Evolutionary conservation across 228 moss, liverwort and hornwort genomes (phyloP).

Genomic region (Sphagnum fallax): DNA sequence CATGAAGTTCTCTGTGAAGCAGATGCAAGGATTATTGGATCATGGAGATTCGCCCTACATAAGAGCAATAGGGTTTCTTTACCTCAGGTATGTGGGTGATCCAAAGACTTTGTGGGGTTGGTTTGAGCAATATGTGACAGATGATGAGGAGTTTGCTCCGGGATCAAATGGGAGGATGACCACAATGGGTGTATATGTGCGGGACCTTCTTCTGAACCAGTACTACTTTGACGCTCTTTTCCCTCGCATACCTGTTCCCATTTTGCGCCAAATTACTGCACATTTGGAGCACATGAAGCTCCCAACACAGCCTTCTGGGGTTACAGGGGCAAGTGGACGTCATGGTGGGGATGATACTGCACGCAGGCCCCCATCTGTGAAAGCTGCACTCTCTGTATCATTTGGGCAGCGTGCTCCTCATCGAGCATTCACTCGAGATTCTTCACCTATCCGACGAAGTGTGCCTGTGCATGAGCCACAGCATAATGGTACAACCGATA

Average conservation of each 20-base stretch:
- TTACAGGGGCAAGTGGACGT: slow-evolving; percentile 68
- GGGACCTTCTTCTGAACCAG: slow-evolving; percentile 90
- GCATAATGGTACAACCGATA: slow-evolving; percentile 9
- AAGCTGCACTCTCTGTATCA: slow-evolving; percentile 92
- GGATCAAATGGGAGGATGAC: slow-evolving; percentile 77
- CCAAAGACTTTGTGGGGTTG: slow-evolving; percentile 92
- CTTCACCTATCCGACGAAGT: slow-evolving; percentile 82
- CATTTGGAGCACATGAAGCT: slow-evolving; percentile 76
- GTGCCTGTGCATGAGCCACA: slow-evolving; percentile 45
- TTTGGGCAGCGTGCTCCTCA: slow-evolving; percentile 98
- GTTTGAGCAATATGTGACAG: slow-evolving; percentile 82
- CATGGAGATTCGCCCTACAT: slow-evolving; percentile 92
- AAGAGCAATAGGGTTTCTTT: slow-evolving; percentile 81
- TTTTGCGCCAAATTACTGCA: slow-evolving; percentile 71
- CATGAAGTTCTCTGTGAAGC: slow-evolving; percentile 95
- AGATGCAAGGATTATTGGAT: slow-evolving; percentile 81
- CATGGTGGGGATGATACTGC: slow-evolving; percentile 79
- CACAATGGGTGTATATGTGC: slow-evolving; percentile 86
- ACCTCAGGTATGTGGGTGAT: slow-evolving; percentile 87
- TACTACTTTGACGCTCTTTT: slow-evolving; percentile 95
- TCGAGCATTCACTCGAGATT: slow-evolving; percentile 86
- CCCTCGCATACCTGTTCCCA: slow-evolving; percentile 92
- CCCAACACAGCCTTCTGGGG: slow-evolving; percentile 74
- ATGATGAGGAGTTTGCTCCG: slow-evolving; percentile 85
- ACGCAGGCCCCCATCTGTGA: slow-evolving; percentile 84